Evolutionary conservation across 2,329 filamentous ascomycete genomes (phyloP), one percentile per base, ranked within the genome.

Genomic region (Westerdykella aurantiaca): DNA sequence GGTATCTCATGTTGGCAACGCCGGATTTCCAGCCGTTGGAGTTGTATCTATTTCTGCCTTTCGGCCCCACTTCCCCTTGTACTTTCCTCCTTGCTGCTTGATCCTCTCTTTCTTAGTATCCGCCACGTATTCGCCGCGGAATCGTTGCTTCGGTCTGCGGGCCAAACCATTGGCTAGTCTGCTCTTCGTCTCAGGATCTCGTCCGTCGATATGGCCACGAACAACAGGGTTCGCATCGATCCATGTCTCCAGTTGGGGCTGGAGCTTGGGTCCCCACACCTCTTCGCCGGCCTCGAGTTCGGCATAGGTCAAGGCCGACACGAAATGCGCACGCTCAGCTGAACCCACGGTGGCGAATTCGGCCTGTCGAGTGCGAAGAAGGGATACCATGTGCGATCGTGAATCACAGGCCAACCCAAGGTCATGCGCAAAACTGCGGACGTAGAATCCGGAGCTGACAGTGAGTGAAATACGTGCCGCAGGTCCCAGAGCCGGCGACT

Each of bases 391-490:
- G 22, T 58, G 51, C 14, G 57, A 56, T 14, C 45, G 45, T 1
- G 53, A 52, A 14, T 45, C 42, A 41, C 59, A 63, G 2, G 51
- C 54, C 12, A 57, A 37, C 6, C 61, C 61, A 1, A 64, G 48
- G 46, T 64, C 60, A 31, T 63, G 54, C 18, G 57, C 60, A 22
- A 64, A 64, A 44, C 61, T 64, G 7, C 61, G 54, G 1, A 64
- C 61, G 21, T 64, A 64, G 46, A 64, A 64, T 0, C 61, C 61
- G 10, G 59, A 62, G 23, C 46, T 56, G 0, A 64, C 61, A 1
- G 49, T 59, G 2, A 64, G 49, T 10, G 46, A 41, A 2, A 63
- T 51, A 11, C 46, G 49, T 2, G 39, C 59, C 4, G 56, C 58
- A 4, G 59, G 57, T 11, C 44, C 50, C 23, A 42, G 22, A n/a